These are phyloP conservation scores for Rhododendron henanense DNA, from an alignment of 148 eudicot genomes.

Conservation along the genomic window DNA sequence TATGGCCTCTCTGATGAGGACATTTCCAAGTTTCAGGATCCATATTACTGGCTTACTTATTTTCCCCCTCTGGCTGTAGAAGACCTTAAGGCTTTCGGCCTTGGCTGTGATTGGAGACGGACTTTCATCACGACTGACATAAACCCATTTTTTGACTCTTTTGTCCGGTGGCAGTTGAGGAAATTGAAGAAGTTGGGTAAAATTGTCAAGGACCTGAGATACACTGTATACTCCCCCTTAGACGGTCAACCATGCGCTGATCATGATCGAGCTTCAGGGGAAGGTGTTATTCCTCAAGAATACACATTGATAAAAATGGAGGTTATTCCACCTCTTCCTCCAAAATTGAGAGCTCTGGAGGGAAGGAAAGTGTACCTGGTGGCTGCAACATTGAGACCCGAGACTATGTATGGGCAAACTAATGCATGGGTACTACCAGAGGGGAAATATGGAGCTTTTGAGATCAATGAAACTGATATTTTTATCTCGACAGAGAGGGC, in stretches of 20 bases:
- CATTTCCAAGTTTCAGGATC: constrained; percentile 62
- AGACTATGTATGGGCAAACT: constrained; percentile 94
- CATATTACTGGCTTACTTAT: constrained; percentile 62
- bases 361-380: constrained; percentile 78
- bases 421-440: constrained; percentile 93
- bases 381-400: constrained; percentile 93
- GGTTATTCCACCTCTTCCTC: constrained; percentile 67
- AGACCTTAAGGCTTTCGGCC: constrained; percentile 81
- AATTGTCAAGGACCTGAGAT: constrained; percentile 82
- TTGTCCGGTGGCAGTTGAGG: constrained; percentile 86
- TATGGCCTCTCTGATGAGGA: constrained; percentile 72
- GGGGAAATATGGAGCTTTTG: constrained; percentile 86
- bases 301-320: constrained; percentile 92
- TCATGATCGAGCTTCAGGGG: constrained; percentile 97
- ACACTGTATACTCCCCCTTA: constrained; percentile 67
- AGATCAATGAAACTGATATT: constrained; percentile 76
- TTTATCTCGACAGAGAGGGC: constrained; percentile 65
- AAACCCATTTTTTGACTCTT: constrained; percentile 77
- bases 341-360: constrained; percentile 55
- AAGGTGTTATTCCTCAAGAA: constrained; percentile 93
- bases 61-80: constrained; percentile 81
- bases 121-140: constrained; percentile 80
- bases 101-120: constrained; percentile 92
- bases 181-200: constrained; percentile 71
- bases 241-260: constrained; percentile 99